phyloP scores from a whole-genome alignment of 2,329 filamentous ascomycete species.

The Acrodontium crateriforme region DNA sequence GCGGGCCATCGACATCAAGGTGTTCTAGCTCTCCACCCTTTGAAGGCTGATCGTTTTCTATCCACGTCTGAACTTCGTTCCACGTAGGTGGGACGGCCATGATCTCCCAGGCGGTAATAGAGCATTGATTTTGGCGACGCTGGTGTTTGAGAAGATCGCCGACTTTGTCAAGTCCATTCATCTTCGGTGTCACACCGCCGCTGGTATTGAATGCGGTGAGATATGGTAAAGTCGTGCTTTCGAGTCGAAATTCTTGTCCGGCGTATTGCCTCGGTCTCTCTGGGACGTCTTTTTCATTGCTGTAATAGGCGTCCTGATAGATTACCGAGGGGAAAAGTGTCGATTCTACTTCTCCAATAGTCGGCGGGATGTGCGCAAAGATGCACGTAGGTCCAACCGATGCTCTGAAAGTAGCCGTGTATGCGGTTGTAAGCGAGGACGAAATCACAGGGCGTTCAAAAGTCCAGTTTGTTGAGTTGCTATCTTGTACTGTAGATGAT shows the following conservation, averaged over 20 bases:
- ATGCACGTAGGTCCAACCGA: too few relatives aligned
- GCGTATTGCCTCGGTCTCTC: slow-evolving; percentile 68
- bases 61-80: slow-evolving; percentile 57
- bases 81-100: slow-evolving; percentile 55
- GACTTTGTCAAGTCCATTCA: slow-evolving; percentile 38
- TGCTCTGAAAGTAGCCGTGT: too few relatives aligned
- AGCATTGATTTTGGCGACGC: slow-evolving; percentile 43
- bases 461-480: too few relatives aligned
- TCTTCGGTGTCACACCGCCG: slow-evolving; percentile 41
- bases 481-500: too few relatives aligned
- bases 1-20: slow-evolving; percentile 18
- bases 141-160: slow-evolving; percentile 39
- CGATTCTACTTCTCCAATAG: slow-evolving; percentile 32
- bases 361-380: slow-evolving; percentile 24
- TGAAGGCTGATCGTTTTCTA: slow-evolving; percentile 26
- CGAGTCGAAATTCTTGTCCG: slow-evolving; percentile 68
- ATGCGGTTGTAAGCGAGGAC: too few relatives aligned
- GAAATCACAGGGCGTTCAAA: too few relatives aligned
- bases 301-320: slow-evolving; percentile 78
- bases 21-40: slow-evolving; percentile 7
- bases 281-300: slow-evolving; percentile 71
- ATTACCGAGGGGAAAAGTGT: slow-evolving; percentile 56
- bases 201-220: slow-evolving; percentile 52
- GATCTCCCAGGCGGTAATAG: slow-evolving; percentile 63
- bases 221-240: slow-evolving; percentile 62